These are phyloP conservation scores for Sphaerosporella brunnea DNA, from an alignment of 495 filamentous ascomycete genomes.

Conservation along the genomic window DNA sequence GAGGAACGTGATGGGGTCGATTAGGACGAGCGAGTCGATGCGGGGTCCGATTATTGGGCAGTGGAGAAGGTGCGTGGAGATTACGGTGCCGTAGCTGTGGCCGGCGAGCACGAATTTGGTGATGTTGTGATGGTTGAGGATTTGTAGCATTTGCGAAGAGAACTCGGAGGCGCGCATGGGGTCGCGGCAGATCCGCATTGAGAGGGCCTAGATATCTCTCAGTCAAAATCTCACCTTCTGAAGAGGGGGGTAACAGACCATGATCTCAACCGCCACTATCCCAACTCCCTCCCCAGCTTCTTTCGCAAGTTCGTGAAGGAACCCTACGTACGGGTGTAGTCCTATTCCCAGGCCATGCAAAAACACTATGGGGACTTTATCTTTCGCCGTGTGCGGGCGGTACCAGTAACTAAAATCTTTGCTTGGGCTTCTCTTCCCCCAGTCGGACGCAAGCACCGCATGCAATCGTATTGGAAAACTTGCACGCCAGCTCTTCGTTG, in stretches of 20 bases:
- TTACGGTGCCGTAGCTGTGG: slow-evolving; percentile 46
- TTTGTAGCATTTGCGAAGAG: slow-evolving; percentile 33
- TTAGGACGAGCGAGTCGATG: slow-evolving; percentile 36
- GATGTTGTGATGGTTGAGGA: slow-evolving; percentile 37
- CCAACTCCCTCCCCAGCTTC: slow-evolving; percentile 31
- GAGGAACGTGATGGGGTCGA: slow-evolving; percentile 49
- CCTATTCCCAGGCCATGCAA: slow-evolving; percentile 58
- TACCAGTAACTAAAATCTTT: slow-evolving; percentile 44
- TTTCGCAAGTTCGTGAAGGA: slow-evolving; percentile 32
- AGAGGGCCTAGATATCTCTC: slow-evolving; percentile 30
- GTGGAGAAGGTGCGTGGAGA: slow-evolving; percentile 44
- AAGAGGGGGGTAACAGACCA: no score
- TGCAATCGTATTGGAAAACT: slow-evolving; percentile 40
- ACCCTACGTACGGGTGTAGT: slow-evolving; percentile 41
- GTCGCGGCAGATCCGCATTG: slow-evolving; percentile 38
- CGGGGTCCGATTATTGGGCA: slow-evolving; percentile 27
- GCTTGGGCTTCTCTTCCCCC: slow-evolving; percentile 28
- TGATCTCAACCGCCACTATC: slow-evolving; percentile 45
- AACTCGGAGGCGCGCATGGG: slow-evolving; percentile 34
- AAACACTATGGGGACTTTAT: slow-evolving; percentile 41
- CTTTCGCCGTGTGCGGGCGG: slow-evolving; percentile 35
- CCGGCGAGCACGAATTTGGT: slow-evolving; percentile 36
- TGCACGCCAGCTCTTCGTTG: slow-evolving; percentile 26
- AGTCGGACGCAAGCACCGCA: slow-evolving; percentile 27
- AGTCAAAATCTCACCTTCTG: no score